Evolutionary conservation across 371 early-diverging fungal species (phyloP), one percentile per base, ranked within the genome.

Genomic region (Apophysomyces ossiformis): DNA sequence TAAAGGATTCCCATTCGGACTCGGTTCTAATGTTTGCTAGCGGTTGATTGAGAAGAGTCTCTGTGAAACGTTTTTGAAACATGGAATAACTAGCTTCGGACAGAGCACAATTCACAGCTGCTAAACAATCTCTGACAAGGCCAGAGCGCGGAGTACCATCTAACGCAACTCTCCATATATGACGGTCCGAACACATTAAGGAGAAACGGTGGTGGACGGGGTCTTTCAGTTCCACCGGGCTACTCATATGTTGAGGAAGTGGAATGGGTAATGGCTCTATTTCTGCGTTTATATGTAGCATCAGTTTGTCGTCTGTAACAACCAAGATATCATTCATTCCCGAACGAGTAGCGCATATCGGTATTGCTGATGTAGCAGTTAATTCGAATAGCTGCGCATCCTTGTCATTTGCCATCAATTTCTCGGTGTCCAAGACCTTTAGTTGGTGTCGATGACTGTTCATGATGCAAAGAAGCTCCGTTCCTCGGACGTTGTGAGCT

Each of bases 1-100:
- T 63, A 67, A 89, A 87, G n/a, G 77, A 65, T 13, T 77, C 72
- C 90, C 90, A 90, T 67, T 90, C 89, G 6, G 50, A 61, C 9
- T 61, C 61, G 16, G 15, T 1, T 21, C n/a, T 43, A 9, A 13
- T 36, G 15, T 46, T 47, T 18, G 38, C 16, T 7, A 50, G 21
- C 32, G 46, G 46, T 18, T 46, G 35, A 0, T 18, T 12, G 43
- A 47, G 50, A 5, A 37, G 37, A 7, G 2, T 50, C 9, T 50
- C 54, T 6, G 62, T 44, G 35, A 62, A 32, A 43, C 41, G 37
- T 8, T 35, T 7, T 37, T 36, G 32, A 13, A 58, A 66, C 1
- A 50, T 41, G n/a, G 35, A 13, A 37, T 38, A 63, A 16, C 39
- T 13, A 21, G 7, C 12, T 12, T 32, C 35, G 13, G 50, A 11